A percentile compares a stretch with the other conserved stretches of the same genome.
Conservation (phyloP, 169 alveolate genomes). For the Prorocentrum cordatum region DNA sequence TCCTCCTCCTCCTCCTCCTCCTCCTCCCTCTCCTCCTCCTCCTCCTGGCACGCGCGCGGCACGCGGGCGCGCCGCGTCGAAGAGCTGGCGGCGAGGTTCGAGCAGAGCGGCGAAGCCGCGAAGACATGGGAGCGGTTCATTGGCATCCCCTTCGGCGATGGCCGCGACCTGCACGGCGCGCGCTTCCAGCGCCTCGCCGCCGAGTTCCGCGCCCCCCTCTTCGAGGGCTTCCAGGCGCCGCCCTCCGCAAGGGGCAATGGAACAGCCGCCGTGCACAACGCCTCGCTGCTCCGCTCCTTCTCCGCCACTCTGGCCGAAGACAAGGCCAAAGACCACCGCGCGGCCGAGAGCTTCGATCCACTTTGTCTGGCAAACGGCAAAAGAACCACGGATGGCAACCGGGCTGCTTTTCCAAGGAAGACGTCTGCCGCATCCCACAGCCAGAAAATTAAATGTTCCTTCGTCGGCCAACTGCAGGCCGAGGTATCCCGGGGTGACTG, state of each 20-base stretch:
- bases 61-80: neutral
- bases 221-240: conserved; percentile 17
- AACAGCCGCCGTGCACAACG: too few relatives aligned
- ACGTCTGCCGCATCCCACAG: too few relatives aligned
- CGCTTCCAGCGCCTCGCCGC: neutral
- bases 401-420: too few relatives aligned
- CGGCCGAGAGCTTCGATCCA: neutral
- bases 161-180: neutral
- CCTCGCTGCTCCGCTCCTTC: neutral
- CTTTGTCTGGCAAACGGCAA: neutral
- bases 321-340: neutral
- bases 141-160: neutral
- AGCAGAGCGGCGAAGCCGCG: neutral
- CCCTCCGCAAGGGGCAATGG: neutral
- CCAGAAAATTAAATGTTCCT: too few relatives aligned
- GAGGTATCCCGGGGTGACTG: too few relatives aligned
- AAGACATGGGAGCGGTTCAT: too few relatives aligned
- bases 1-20: too few relatives aligned
- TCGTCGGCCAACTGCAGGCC: too few relatives aligned
- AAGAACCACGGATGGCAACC: too few relatives aligned
- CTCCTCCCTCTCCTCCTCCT: too few relatives aligned
- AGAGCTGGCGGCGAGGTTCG: neutral
- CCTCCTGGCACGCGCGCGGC: neutral
- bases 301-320: too few relatives aligned
- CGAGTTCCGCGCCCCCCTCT: neutral